phyloP scores from a whole-genome alignment of 768 basidiomycete genomes.

The Pleurotus djamor region DNA sequence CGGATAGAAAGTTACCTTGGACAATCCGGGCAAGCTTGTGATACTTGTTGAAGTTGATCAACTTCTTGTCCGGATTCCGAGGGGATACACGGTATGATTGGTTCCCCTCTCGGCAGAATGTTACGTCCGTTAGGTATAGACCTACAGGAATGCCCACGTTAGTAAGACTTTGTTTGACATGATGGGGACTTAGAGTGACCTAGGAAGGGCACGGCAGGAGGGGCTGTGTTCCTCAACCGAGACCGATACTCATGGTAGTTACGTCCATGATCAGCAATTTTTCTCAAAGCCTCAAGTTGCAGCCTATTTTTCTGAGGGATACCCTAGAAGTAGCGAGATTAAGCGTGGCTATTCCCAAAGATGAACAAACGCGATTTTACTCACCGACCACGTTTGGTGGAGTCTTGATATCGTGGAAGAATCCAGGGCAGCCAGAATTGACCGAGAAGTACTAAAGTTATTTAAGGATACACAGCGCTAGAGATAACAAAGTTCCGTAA shows the following conservation, averaged over 20 bases:
- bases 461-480: conserved; percentile 82
- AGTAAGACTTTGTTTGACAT: conserved; percentile 8
- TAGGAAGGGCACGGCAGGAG: conserved; percentile 94
- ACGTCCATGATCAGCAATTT: conserved; percentile 86
- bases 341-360: neutral
- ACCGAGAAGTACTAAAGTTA: conserved; percentile 92
- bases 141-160: conserved; percentile 36
- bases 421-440: conserved; percentile 92
- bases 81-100: conserved; percentile 83
- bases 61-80: conserved; percentile 65
- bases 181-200: conserved; percentile 38
- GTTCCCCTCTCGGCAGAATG: conserved; percentile 95
- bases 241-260: conserved; percentile 92
- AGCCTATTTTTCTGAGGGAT: conserved; percentile 82
- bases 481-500: neutral
- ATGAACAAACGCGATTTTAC: conserved; percentile 22
- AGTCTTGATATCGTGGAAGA: conserved; percentile 93
- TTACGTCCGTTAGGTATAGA: conserved; percentile 87
- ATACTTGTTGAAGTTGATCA: conserved; percentile 97
- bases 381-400: conserved; percentile 90
- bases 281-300: conserved; percentile 76
- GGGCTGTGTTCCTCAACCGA: conserved; percentile 81
- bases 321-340: conserved; percentile 42
- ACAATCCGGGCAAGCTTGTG: conserved; percentile 86
- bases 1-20: conserved; percentile 48